Evolutionary conservation across 2,329 filamentous ascomycete genomes (phyloP).

Genomic region (Epichloe sylvatica): DNA sequence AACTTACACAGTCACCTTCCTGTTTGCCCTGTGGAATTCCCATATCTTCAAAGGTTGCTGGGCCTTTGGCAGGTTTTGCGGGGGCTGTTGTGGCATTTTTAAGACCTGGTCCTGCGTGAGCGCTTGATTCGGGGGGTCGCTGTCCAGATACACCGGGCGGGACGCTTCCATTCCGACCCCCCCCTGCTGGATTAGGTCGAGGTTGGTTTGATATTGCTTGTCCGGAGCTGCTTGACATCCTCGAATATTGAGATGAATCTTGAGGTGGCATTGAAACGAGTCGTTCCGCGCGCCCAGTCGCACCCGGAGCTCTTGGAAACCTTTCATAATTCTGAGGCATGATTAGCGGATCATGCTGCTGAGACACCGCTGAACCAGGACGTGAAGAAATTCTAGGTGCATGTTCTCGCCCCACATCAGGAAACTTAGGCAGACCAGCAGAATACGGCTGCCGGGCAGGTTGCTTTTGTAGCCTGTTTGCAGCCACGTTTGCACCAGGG

Average conservation of each 20-base stretch:
- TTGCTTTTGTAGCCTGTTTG: slow-evolving; percentile 18
- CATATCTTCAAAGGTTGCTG: slow-evolving; percentile 97
- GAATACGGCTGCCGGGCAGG: slow-evolving; percentile 9
- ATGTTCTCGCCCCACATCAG: not conserved
- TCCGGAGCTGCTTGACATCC: slow-evolving; percentile 10
- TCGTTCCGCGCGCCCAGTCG: slow-evolving; percentile 18
- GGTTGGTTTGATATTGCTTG: slow-evolving; percentile 9
- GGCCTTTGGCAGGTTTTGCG: slow-evolving; percentile 51
- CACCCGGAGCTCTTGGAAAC: slow-evolving; percentile 19
- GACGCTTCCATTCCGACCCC: slow-evolving; percentile 23
- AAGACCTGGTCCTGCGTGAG: slow-evolving; percentile 12
- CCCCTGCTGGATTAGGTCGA: slow-evolving; percentile 10
- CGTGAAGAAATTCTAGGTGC: slow-evolving; percentile 1
- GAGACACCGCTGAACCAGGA: slow-evolving; percentile 10
- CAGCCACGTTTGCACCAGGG: slow-evolving; percentile 17
- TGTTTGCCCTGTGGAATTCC: slow-evolving; percentile 74
- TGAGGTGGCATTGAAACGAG: slow-evolving; percentile 19
- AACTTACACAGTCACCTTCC: slow-evolving; percentile 79
- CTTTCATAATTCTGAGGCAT: slow-evolving; percentile 13
- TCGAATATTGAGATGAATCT: slow-evolving; percentile 10
- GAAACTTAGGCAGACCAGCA: not conserved
- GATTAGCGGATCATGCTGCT: slow-evolving; percentile 8
- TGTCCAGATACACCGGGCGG: slow-evolving; percentile 18
- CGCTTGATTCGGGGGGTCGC: slow-evolving; percentile 3
- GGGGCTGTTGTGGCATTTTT: slow-evolving; percentile 18